Evolutionary conservation across 2,329 filamentous ascomycete genomes (phyloP).

Genomic region (Beauveria pseudobassiana): DNA sequence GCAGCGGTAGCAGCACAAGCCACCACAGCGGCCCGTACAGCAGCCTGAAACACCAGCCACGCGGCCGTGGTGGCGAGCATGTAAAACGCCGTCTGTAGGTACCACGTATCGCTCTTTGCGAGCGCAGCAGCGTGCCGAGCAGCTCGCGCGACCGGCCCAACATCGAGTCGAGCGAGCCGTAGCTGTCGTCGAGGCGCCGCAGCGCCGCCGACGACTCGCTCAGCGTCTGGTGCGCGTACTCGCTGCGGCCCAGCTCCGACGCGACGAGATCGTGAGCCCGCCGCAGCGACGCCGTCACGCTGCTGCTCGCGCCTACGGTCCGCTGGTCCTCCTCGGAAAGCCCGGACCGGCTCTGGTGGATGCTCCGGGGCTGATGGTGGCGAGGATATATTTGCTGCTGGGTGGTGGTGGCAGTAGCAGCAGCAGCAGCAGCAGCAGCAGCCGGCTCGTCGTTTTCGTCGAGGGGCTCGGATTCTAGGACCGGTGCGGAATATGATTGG

Average conservation of each 20-base stretch:
- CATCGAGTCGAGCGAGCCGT: constrained; percentile 70
- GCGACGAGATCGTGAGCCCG: constrained; percentile 83
- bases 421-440: constrained; percentile 13
- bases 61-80: constrained; percentile 67
- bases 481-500: constrained; percentile 48
- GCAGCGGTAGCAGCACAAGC: constrained; percentile 78
- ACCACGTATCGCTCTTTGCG: constrained; percentile 96
- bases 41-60: constrained; percentile 80
- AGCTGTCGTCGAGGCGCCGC: constrained; percentile 71
- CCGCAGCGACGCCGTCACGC: constrained; percentile 77
- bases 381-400: not conserved
- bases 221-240: constrained; percentile 85
- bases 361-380: constrained; percentile 19
- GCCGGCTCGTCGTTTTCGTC: constrained; percentile 18
- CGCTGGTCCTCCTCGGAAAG: constrained; percentile 62
- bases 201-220: constrained; percentile 77
- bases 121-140: constrained; percentile 70
- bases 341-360: constrained; percentile 26
- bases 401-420: constrained; percentile 17
- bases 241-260: constrained; percentile 73
- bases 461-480: constrained; percentile 25
- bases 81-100: constrained; percentile 84
- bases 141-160: constrained; percentile 67
- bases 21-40: constrained; percentile 88
- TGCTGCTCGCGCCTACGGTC: constrained; percentile 65